Conservation (phyloP, 2,329 filamentous ascomycete species). For the Cladosporium phlei region DNA sequence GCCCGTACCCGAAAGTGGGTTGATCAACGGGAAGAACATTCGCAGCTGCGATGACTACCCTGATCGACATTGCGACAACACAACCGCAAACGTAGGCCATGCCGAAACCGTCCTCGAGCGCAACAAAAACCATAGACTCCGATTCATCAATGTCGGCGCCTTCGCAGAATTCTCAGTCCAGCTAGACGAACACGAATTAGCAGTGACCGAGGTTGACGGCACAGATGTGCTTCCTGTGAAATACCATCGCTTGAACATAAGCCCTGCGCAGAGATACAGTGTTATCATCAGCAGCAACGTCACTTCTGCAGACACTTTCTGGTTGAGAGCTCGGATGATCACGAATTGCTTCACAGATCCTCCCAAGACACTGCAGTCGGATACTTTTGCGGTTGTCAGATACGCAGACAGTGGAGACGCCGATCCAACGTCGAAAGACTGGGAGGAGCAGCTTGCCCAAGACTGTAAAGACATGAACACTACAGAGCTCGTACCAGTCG, state of each 20-base stretch:
- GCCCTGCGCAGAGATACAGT: slow-evolving; percentile 67
- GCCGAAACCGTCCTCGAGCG: slow-evolving; percentile 35
- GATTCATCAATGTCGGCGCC: slow-evolving; percentile 60
- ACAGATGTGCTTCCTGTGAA: slow-evolving; percentile 54
- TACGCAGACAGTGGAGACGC: slow-evolving; percentile 33
- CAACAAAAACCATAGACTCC: slow-evolving; percentile 52
- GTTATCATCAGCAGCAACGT: slow-evolving; percentile 54
- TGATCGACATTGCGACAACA: slow-evolving; percentile 34
- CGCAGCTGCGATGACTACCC: slow-evolving; percentile 36
- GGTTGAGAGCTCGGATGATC: slow-evolving; percentile 56
- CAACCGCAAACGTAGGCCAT: slow-evolving; percentile 23
- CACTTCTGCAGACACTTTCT: slow-evolving; percentile 31
- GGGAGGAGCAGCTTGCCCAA: slow-evolving; percentile 46
- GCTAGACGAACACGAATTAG: slow-evolving; percentile 59
- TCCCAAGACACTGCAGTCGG: slow-evolving; percentile 42
- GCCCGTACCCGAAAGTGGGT: slow-evolving; percentile 46
- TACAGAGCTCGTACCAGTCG: slow-evolving; percentile 43
- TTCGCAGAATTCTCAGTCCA: slow-evolving; percentile 63
- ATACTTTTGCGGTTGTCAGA: slow-evolving; percentile 47
- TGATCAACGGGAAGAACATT: slow-evolving; percentile 40
- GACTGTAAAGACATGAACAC: slow-evolving; percentile 51
- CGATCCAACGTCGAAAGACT: slow-evolving; percentile 43
- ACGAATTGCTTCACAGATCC: slow-evolving; percentile 56
- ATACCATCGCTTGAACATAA: slow-evolving; percentile 57
- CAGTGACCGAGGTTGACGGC: slow-evolving; percentile 63